A percentile compares a stretch with the other conserved stretches of the same genome.
Conservation (phyloP, 805 yeast species). For the Candida maesae region DNA sequence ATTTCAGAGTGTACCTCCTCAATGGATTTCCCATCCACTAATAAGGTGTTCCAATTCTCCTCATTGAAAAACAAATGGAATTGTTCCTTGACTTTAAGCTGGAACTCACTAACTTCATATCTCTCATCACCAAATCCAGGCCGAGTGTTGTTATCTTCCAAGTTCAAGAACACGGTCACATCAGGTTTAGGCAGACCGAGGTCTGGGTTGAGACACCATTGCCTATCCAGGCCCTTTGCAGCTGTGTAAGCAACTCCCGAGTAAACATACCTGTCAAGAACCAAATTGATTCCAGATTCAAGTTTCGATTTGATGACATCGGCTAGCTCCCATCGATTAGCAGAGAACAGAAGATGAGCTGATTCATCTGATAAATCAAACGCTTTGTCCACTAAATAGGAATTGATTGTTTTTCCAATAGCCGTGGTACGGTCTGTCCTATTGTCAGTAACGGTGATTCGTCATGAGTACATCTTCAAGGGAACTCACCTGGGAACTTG, state of each 20-base stretch:
- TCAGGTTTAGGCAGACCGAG: constrained; percentile 86
- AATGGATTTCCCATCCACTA: constrained; percentile 56
- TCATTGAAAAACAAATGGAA: constrained; percentile 47
- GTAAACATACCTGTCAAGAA: constrained; percentile 84
- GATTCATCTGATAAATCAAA: constrained; percentile 67
- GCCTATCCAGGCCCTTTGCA: constrained; percentile 69
- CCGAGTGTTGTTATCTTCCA: constrained; percentile 46
- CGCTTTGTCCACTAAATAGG: constrained; percentile 53
- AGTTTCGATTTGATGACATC: constrained; percentile 43
- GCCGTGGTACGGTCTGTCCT: constrained; percentile 63
- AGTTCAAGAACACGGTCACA: constrained; percentile 68
- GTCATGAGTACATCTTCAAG: too few species aligned
- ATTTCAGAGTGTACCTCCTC: constrained; percentile 50
- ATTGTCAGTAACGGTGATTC: background rate
- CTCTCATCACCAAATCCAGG: constrained; percentile 93
- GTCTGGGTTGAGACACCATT: constrained; percentile 85
- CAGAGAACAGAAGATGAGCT: constrained; percentile 83
- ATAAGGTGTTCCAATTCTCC: constrained; percentile 42
- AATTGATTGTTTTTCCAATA: constrained; percentile 75
- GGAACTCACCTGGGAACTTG: constrained; percentile 62
- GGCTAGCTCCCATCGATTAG: constrained; percentile 89
- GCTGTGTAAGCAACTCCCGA: constrained; percentile 92
- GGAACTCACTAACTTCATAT: constrained; percentile 76
- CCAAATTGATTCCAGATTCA: constrained; percentile 50
- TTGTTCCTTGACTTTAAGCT: constrained; percentile 58